Evolutionary conservation across 129 eudicot species (phyloP), one percentile per base, ranked within the genome.

Genomic region (Artemisia tridentata): DNA sequence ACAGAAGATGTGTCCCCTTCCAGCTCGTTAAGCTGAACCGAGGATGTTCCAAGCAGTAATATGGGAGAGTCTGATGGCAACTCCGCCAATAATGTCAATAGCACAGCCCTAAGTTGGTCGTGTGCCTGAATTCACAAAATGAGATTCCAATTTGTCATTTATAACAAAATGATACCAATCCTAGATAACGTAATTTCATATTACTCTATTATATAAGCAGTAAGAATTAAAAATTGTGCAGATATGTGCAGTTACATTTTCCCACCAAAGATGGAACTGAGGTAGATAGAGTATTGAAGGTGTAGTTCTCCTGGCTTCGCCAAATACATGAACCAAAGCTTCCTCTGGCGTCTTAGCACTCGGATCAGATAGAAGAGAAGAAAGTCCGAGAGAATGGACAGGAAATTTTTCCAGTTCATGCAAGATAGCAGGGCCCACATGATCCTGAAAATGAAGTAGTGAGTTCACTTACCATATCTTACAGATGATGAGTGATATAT

Each of bases 291-390:
- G 96, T 73, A 95, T 85, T 14, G 97, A 95, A 50, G 99, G 99
- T 38, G 96, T 88, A 25, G 91, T 86, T 82, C 99, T 95, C 81
- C 99, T 82, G 46, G 99, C 97, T 86, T 90, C 99, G 59, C 90
- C 86, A 79, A 95, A 84, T 43, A 95, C 84, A 83, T 95, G 99
- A 73, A 95, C 99, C 86, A 61, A 61, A 54, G 99, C 99, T 78
- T 95, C 99, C 83, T 95, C 99, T 67, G 97, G 97, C 46, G 96
- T 90, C 82, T 95, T 95, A 17, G 99, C 99, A 78, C 99, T 88
- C 52, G 99, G 97, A 84, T 95, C 99, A 50, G 99, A 95, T 27
- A 95, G 97, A 61, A 95, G 91, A 68, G 99, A 95, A 4, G 97
- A 88, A 79, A 95, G 91, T 52, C 96, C 99, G 11, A 95, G 89